Evolutionary conservation across 2,329 filamentous ascomycete species (phyloP).

Genomic region (Coleophoma crateriformis): DNA sequence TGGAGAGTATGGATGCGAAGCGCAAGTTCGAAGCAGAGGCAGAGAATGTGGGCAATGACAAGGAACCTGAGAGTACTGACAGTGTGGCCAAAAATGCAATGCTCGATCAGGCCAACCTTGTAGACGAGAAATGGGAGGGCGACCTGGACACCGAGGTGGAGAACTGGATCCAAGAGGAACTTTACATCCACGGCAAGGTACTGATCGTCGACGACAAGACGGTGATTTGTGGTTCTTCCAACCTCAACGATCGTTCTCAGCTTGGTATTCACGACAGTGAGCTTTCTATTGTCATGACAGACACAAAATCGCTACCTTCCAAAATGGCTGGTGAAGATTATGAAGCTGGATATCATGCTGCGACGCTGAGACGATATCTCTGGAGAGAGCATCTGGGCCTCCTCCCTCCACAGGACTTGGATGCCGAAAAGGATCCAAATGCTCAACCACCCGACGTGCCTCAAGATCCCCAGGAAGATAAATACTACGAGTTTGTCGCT

Average conservation of each 20-base stretch:
- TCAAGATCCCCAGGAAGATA: slow-evolving; percentile 60
- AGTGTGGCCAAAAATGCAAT: slow-evolving; percentile 77
- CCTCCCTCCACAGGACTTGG: slow-evolving; percentile 65
- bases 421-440: slow-evolving; percentile 63
- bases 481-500: slow-evolving; percentile 58
- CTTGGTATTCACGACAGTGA: slow-evolving; percentile 88
- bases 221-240: slow-evolving; percentile 81
- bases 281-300: slow-evolving; percentile 84
- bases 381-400: slow-evolving; percentile 91
- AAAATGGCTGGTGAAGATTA: slow-evolving; percentile 76
- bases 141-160: slow-evolving; percentile 68
- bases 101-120: slow-evolving; percentile 58
- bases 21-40: slow-evolving; percentile 45
- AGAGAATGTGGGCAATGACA: slow-evolving; percentile 23
- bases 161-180: slow-evolving; percentile 91
- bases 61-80: slow-evolving; percentile 19
- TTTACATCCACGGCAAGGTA: slow-evolving; percentile 92
- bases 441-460: slow-evolving; percentile 66
- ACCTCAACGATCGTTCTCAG: slow-evolving; percentile 88
- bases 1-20: slow-evolving; percentile 41
- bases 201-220: slow-evolving; percentile 83
- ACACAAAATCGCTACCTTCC: slow-evolving; percentile 64
- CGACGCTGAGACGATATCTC: slow-evolving; percentile 73
- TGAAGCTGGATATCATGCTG: slow-evolving; percentile 74
- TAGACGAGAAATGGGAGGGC: slow-evolving; percentile 73